Evolutionary conservation across 345 rosid species (phyloP).

Genomic region (Excoecaria cochinchinensis): DNA sequence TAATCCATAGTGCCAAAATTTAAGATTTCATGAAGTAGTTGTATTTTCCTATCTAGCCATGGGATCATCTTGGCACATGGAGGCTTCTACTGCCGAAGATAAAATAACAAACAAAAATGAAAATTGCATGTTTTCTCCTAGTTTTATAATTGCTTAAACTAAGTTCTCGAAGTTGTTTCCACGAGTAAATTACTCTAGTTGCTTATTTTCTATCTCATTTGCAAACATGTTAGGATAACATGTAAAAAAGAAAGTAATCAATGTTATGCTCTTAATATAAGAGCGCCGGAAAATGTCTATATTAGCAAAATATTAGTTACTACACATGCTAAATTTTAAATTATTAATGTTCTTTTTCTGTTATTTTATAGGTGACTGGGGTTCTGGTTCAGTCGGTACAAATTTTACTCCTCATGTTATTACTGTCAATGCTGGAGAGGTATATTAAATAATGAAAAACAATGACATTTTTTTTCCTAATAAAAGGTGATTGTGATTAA

Average conservation of each 20-base stretch:
- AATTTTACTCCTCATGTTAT: constrained; percentile 79
- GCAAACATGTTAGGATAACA: neutral
- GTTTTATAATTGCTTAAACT: neutral
- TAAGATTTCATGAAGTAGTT: neutral
- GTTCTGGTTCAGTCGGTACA: constrained; percentile 54
- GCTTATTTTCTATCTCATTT: neutral
- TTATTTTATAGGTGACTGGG: constrained; percentile 48
- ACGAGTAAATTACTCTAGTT: neutral
- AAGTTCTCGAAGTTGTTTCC: neutral
- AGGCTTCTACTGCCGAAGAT: neutral
- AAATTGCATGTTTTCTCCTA: neutral
- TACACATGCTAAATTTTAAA: constrained; percentile 11
- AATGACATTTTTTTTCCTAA: neutral
- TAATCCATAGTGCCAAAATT: neutral
- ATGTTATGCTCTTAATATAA: neutral
- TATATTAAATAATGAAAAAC: constrained; percentile 22
- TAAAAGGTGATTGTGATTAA: neutral
- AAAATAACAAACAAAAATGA: neutral
- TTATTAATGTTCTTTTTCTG: constrained; percentile 20
- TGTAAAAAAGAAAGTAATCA: neutral
- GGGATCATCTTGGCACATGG: neutral
- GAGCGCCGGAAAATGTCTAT: neutral
- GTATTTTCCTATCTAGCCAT: neutral
- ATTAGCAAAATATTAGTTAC: neutral
- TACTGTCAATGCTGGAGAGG: constrained; percentile 81